Evolutionary conservation across 495 filamentous ascomycete species (phyloP).

Genomic region (Aspergillus baeticus): DNA sequence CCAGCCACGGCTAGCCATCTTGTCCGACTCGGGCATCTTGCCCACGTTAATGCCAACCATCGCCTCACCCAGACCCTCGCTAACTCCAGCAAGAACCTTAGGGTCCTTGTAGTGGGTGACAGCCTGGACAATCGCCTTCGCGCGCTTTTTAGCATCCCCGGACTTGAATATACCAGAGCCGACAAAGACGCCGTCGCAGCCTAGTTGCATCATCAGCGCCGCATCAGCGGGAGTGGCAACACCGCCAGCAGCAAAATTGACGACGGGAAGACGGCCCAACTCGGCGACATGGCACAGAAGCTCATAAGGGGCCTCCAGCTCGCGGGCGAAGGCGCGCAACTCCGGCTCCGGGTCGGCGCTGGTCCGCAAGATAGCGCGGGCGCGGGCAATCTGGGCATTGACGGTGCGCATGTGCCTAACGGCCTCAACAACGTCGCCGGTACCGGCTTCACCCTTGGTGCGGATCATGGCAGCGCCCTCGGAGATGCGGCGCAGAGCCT

Average conservation of each 20-base stretch:
- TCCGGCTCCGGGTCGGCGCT: constrained; percentile 69
- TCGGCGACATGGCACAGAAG: constrained; percentile 83
- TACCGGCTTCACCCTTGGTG: constrained; percentile 97
- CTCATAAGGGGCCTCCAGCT: constrained; percentile 71
- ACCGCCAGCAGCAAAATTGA: constrained; percentile 98
- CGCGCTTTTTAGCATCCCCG: constrained; percentile 82
- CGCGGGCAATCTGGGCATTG: constrained; percentile 75
- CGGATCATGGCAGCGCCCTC: constrained; percentile 99
- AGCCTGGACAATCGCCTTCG: constrained; percentile 92
- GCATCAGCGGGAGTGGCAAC: constrained; percentile 96
- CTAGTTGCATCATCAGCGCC: constrained; percentile 98
- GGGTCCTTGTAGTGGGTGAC: constrained; percentile 85
- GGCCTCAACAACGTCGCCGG: constrained; percentile 94
- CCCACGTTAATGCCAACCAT: constrained; percentile 92
- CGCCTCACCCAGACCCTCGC: constrained; percentile 83
- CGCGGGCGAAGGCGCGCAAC: constrained; percentile 74
- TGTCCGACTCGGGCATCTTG: constrained; percentile 70
- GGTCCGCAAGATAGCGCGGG: constrained; percentile 56
- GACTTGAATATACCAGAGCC: constrained; percentile 97
- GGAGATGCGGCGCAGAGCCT: constrained; percentile 86
- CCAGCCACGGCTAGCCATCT: constrained; percentile 86
- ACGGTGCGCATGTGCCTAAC: constrained; percentile 95
- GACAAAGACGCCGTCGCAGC: constrained; percentile 97
- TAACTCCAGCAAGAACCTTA: constrained; percentile 84
- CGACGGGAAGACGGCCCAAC: constrained; percentile 86